Base-by-base conservation (phyloP, 1,139 yeast genomes). In the Debaryomyces psychrophilus region DNA sequence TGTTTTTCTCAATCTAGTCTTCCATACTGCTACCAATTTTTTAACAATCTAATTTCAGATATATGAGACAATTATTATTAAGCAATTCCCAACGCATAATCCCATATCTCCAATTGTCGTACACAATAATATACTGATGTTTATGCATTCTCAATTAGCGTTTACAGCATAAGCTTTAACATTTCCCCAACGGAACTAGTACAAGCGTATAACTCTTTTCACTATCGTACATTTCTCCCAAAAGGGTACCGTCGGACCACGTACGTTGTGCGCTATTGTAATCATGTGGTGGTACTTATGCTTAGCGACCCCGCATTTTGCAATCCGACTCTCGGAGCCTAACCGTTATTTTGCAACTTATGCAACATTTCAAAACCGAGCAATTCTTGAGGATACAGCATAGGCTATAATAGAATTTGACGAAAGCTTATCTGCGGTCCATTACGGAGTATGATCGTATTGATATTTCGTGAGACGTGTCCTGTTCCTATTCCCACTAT, bases 11-110 rank as follows among this genome's bases (percentile, higher is more conserved):
- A 29, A 29, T 29, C 33, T 31, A 15, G 35, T 33, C 25, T 33
- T 33, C 36, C 15, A 33, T 33, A 33, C 25, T 33, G 25, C 36
- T 33, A 18, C 36, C 36, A 33, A 33, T 33, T 17, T 31, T 31
- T 17, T 4, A 31, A 31, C 22, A 17, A 31, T 31, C 35, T 18
- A 33, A 20, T 33, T 31, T 33, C 36, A 33, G 36, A 33, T 12
- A 33, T 33, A 31, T 31, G 34, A 31, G 36, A 18, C 25, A 33
- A 33, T 33, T 33, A 20, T 33, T 33, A 33, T 33, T 33, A 17
- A 33, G 36, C 36, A 33, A 11, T 17, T 18, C 23, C 15, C 9
- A 33, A 33, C 36, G 36, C 36, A 33, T 33, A 20, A 26, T 8
- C 25, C 36, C 36, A 33, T 18, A 33, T 33, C 36, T 33, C 12